Base-by-base conservation (phyloP, 148 eudicot genomes). In the Rhododendron vialii region DNA sequence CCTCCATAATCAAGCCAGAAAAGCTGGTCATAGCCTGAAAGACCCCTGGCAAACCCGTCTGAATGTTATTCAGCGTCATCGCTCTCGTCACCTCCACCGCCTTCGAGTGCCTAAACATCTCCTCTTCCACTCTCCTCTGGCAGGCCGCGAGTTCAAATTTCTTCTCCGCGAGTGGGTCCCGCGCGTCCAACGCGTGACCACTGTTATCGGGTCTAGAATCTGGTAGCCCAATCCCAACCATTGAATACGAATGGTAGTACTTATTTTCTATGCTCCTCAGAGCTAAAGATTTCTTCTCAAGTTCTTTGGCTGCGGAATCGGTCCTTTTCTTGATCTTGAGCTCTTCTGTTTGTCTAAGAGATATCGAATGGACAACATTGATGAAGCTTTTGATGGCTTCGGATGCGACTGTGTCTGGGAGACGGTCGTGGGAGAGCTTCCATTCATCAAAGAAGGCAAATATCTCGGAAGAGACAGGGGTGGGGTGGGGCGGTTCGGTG, bases 341-440 rank as follows among this genome's bases (percentile, higher is more conserved):
- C 89, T 96, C 99, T 82, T 95, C 99, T 8, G 90, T 59, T 83
- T 96, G 99, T 85, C 93, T 93, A 15, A 81, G 0, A 15, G 93
- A 92, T 69, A 96, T 96, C 6, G 94, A 95, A 45, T 95, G 99
- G 80, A 94, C 94, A 9, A 96, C 98, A 36, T 92, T 94, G 74
- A 95, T 92, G 87, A 95, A 96, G 87, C 98, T 95, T 87, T 96
- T 96, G 88, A 96, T 95, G 88, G 99, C 98, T 89, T 94, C 98
- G 0, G 99, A 95, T 22, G 99, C 98, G 6, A 95, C 98, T 0
- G 96, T 94, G 80, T 96, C 99, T 0, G 99, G 99, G 84, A 96
- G 86, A 15, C 95, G 96, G 65, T 93, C 98, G 22, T 94, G 98
- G 80, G 98, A 92, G 24, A 92, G 95, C 88, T 96, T 96, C 99